Evolutionary conservation across 169 alveolate species (phyloP).

Genomic region (Babesia bovis): DNA sequence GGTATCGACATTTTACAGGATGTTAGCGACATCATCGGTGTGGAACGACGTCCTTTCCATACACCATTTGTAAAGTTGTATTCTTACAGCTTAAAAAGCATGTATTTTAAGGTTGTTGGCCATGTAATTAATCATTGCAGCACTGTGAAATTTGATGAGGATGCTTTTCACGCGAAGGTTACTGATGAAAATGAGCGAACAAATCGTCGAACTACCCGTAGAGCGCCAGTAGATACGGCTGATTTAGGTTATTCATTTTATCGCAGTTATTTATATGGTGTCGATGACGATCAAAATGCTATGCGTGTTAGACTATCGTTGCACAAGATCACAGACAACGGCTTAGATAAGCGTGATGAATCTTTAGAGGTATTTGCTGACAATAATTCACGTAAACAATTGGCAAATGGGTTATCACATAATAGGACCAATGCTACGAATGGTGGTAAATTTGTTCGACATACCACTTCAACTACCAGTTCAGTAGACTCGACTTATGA

Average conservation of each 20-base stretch:
- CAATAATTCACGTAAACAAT: background rate
- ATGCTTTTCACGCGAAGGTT: slow-evolving; percentile 14
- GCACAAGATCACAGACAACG: slow-evolving; percentile 34
- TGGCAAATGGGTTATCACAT: background rate
- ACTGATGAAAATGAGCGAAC: background rate
- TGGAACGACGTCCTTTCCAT: slow-evolving; percentile 27
- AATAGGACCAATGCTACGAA: background rate
- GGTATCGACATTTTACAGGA: slow-evolving; percentile 62
- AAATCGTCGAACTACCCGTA: background rate
- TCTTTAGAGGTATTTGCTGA: slow-evolving; percentile 1
- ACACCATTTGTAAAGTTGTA: slow-evolving; percentile 54
- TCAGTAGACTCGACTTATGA: background rate
- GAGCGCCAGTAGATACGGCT: background rate
- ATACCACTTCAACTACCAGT: background rate
- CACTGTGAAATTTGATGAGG: slow-evolving; percentile 31
- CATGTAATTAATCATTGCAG: slow-evolving; percentile 1
- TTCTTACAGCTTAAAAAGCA: slow-evolving; percentile 59
- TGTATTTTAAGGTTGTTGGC: slow-evolving; percentile 61
- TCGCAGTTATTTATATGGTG: slow-evolving; percentile 56
- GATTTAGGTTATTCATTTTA: slow-evolving; percentile 37
- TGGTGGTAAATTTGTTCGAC: background rate
- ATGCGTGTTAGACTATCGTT: slow-evolving; percentile 22
- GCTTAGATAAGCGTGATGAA: slow-evolving; percentile 30
- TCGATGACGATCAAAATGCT: slow-evolving; percentile 33
- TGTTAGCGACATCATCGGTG: slow-evolving; percentile 25